phyloP scores from a whole-genome alignment of 495 filamentous ascomycete genomes.

The Penicillium robsamsonii region DNA sequence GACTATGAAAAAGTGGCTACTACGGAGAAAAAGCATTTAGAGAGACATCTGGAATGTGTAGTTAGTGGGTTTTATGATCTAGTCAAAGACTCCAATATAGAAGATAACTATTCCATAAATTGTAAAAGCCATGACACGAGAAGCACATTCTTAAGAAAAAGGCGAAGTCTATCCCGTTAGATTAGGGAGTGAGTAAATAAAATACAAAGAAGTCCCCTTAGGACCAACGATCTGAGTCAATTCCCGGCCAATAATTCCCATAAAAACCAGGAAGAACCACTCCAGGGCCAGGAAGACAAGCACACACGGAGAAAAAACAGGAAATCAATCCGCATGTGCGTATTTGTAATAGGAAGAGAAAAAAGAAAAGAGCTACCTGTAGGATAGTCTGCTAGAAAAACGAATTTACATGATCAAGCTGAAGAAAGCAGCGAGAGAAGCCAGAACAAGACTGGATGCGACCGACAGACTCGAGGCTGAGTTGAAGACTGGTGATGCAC shows the following conservation, averaged over 20 bases:
- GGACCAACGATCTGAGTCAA: conserved; percentile 2
- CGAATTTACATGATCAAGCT: conserved; percentile 19
- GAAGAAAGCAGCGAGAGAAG: conserved; percentile 20
- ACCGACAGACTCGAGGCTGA: conserved; percentile 19
- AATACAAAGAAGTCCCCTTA: conserved; percentile 6
- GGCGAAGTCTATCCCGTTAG: conserved; percentile 5
- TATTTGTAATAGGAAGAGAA: neutral
- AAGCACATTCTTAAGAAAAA: neutral
- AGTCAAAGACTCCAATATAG: too few species aligned
- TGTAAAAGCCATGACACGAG: too few species aligned
- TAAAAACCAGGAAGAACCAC: neutral
- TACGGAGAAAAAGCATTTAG: too few species aligned
- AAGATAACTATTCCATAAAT: too few species aligned
- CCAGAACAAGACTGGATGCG: conserved; percentile 21
- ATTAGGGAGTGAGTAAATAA: conserved; percentile 11
- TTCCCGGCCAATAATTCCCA: neutral
- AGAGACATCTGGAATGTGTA: too few species aligned
- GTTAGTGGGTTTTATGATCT: too few species aligned
- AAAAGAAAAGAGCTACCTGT: neutral
- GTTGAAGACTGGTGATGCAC: conserved; percentile 21
- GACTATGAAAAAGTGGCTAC: too few species aligned
- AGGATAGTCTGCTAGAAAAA: neutral
- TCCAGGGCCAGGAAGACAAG: neutral
- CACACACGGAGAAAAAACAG: neutral
- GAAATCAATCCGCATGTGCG: neutral